Percentiles rank a stretch among this genome's conserved stretches.
These are phyloP conservation scores for Dittrichia graveolens DNA, from an alignment of 129 eudicot species.

Conservation along the genomic window DNA sequence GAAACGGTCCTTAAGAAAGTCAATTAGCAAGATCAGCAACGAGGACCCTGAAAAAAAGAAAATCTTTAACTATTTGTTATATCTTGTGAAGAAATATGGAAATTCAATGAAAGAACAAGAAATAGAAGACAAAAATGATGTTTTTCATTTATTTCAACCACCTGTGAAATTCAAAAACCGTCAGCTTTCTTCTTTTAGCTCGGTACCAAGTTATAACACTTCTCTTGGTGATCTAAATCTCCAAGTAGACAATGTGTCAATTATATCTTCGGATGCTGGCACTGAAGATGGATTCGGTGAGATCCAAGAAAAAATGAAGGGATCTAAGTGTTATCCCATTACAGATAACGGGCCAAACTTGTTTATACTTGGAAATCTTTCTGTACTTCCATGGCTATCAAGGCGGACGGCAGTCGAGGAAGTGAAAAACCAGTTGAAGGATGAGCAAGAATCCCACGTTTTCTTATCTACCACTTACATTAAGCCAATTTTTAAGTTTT, in stretches of 20 bases:
- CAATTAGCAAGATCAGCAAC: slow-evolving; percentile 26
- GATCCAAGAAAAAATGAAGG: slow-evolving; percentile 10
- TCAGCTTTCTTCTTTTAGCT: slow-evolving; percentile 22
- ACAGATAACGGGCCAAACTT: slow-evolving; percentile 22
- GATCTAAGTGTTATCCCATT: background rate
- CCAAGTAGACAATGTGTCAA: slow-evolving; percentile 35
- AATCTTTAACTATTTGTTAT: slow-evolving; percentile 37
- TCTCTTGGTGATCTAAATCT: slow-evolving; percentile 36
- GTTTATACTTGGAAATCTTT: slow-evolving; percentile 38
- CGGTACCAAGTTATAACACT: slow-evolving; percentile 32
- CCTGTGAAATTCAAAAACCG: slow-evolving; percentile 27
- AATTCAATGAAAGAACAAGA: slow-evolving; percentile 18
- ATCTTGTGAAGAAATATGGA: slow-evolving; percentile 44
- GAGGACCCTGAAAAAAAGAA: slow-evolving; percentile 34
- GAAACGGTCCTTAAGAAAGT: slow-evolving; percentile 38
- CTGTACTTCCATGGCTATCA: slow-evolving; percentile 38
- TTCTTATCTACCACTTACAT: slow-evolving; percentile 34
- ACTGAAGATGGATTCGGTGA: slow-evolving; percentile 20
- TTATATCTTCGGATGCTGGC: slow-evolving; percentile 26
- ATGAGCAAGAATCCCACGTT: slow-evolving; percentile 19
- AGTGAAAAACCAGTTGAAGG: slow-evolving; percentile 31
- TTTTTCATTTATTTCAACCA: slow-evolving; percentile 21
- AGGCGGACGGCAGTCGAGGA: slow-evolving; percentile 38
- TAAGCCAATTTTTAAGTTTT: slow-evolving; percentile 33
- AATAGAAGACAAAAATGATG: slow-evolving; percentile 11